Evolutionary conservation across 768 basidiomycete genomes (phyloP), one percentile per base, ranked within the genome.

Genomic region (Pholiota microspora): DNA sequence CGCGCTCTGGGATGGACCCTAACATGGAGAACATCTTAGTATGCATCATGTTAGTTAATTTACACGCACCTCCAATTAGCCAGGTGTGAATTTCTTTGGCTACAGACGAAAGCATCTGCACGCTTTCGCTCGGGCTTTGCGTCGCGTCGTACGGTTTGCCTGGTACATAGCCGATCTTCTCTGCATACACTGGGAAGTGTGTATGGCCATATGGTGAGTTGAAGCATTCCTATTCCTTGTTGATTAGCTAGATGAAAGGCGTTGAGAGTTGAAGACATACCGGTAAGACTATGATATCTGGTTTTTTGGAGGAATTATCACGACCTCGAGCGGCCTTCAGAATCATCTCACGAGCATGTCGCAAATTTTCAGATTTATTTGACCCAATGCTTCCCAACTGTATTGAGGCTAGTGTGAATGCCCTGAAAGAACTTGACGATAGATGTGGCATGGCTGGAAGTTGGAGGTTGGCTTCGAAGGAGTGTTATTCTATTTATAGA

Each of bases 1-100:
- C 92, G 38, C 81, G 78, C 69, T 99, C 96, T 0, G 97, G 97
- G 48, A 99, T 95, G 2, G 94, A 92, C 12, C 95, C 95, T 98
- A 29, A n/a, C 45, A 29, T 44, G 21, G 45, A 15, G 24, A 49
- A 48, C n/a, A 34, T n/a, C 46, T 3, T 1, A 31, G 29, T 31
- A 12, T 31, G 29, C 15, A 27, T 10, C 7, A 45, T 10, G 4
- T 23, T 49, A 10, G 13, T 44, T 25, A 35, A 45, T 34, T 16
- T 54, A n/a, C 24, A 66, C 62, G 53, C 63, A 88, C 96, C 97
- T 70, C 95, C 97, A 62, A 99, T 82, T n/a, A 99, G 73, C 95
- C 95, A 98, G 10, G 86, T 77, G 5, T 77, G 81, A 27, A 82
- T 75, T 65, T 91, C 82, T 67, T 85, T 92, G 0, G 97, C 97